Base-by-base conservation (phyloP, 2,329 filamentous ascomycete genomes). In the Ceratocystis eucalypticola region DNA sequence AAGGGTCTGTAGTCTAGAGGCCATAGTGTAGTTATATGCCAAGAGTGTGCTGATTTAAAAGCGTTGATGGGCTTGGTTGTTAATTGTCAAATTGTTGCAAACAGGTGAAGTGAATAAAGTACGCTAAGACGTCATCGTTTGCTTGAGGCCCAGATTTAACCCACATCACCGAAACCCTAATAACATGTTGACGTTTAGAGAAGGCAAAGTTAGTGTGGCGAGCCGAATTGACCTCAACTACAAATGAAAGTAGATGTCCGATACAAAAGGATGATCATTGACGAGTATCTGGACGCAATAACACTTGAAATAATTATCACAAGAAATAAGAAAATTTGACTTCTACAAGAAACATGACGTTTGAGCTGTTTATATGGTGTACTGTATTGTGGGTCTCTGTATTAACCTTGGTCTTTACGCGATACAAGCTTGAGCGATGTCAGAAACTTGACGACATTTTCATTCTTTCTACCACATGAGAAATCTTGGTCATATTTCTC, bases 1-100 rank as follows among this genome's bases (percentile, higher is more conserved):
- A 25, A 68, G 45, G 4, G 66, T 50, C 15, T 53, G 17, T 22
- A 64, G 25, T 45, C 59, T 61, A 3, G 53, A 30, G 12, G 53
- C 15, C 59, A 44, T 62, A 22, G 25, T 45, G 30, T 5, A 62
- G 37, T 17, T n/a, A 8, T 25, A 20, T 62, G 22, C 12, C 17
- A 10, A 28, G n/a, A 30, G n/a, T 30, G n/a, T 62, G 15, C 41
- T 50, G 22, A 30, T 48, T 10, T 50, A 7, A 62, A 2, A 3
- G 12, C 7, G 44, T 62, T 30, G 17, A 7, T n/a, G 10, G 17
- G 22, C 22, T 15, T 30, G 59, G n/a, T 44, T 65, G 64, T 45
- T 10, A 17, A 17, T 5, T 12, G 22, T 48, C 30, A 37, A 55
- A 46, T 22, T 25, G 50, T 15, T 65, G 3, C 33, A 7, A 57